Evolutionary conservation across 257 asterid species (phyloP).

Genomic region (Nicotiana benthamiana): DNA sequence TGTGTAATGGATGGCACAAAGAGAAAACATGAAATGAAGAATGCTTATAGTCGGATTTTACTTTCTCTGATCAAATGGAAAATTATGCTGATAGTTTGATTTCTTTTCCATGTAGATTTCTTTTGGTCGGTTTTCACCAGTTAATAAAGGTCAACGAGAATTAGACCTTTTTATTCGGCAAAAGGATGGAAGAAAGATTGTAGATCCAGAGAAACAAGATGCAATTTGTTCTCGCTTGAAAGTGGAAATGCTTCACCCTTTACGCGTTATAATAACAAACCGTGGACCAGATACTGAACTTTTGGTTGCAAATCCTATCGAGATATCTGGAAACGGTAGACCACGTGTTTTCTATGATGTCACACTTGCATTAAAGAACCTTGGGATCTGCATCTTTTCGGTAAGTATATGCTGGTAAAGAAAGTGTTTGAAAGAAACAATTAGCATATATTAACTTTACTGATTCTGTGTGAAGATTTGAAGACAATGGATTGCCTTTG

Average conservation of each 20-base stretch:
- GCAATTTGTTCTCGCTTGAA: slow-evolving; percentile 48
- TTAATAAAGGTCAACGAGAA: slow-evolving; percentile 51
- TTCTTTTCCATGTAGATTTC: slow-evolving; percentile 37
- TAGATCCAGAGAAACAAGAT: slow-evolving; percentile 73
- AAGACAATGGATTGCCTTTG: background rate
- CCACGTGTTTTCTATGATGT: too few species aligned
- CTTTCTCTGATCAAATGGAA: background rate
- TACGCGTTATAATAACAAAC: slow-evolving; percentile 56
- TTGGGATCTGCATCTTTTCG: slow-evolving; percentile 64
- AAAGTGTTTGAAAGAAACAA: background rate
- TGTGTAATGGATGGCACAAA: background rate
- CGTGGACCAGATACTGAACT: slow-evolving; percentile 88
- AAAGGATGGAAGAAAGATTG: slow-evolving; percentile 62
- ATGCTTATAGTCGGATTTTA: background rate
- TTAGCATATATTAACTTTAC: background rate
- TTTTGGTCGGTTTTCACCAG: slow-evolving; percentile 61
- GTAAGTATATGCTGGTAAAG: slow-evolving; percentile 25
- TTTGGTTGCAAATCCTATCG: slow-evolving; percentile 62
- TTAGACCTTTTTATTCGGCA: slow-evolving; percentile 58
- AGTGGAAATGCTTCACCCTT: slow-evolving; percentile 77
- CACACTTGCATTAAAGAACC: slow-evolving; percentile 42
- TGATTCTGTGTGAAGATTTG: background rate
- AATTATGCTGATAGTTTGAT: background rate
- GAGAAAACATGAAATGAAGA: background rate
- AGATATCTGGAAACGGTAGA: too few species aligned